Conservation (phyloP, 2,329 filamentous ascomycete species). For the Amesomyces nigricolor region DNA sequence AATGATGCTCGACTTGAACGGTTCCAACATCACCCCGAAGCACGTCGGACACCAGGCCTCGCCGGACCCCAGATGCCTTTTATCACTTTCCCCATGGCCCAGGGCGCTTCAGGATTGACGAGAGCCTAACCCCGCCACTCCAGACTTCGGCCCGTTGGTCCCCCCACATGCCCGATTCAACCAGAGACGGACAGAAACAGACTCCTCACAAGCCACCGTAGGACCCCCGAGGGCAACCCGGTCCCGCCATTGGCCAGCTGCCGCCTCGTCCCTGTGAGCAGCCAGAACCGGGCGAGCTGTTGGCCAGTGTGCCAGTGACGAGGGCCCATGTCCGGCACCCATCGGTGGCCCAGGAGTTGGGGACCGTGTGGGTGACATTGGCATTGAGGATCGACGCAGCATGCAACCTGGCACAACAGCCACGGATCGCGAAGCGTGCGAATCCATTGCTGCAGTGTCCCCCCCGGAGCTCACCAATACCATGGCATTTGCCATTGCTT, state of each 20-base stretch:
- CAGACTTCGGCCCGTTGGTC: slow-evolving; percentile 1
- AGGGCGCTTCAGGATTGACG: background rate
- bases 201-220: background rate
- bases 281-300: background rate
- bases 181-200: background rate
- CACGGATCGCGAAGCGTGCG: slow-evolving; percentile 7
- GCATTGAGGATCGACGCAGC: slow-evolving; percentile 2
- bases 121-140: background rate
- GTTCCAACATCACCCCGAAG: background rate
- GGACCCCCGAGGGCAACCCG: background rate
- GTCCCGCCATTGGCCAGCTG: background rate
- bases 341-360: background rate
- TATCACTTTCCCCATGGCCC: background rate
- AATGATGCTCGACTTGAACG: too few relatives aligned
- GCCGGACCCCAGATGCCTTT: background rate
- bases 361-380: background rate
- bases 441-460: background rate
- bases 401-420: slow-evolving; percentile 1
- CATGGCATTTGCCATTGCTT: background rate
- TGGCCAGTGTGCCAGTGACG: background rate
- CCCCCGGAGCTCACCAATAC: background rate
- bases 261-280: background rate
- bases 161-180: background rate
- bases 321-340: background rate
- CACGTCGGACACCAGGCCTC: background rate